These are phyloP conservation scores for Themeda triandra DNA, from an alignment of 176 grass and related monocot species.

Conservation along the genomic window DNA sequence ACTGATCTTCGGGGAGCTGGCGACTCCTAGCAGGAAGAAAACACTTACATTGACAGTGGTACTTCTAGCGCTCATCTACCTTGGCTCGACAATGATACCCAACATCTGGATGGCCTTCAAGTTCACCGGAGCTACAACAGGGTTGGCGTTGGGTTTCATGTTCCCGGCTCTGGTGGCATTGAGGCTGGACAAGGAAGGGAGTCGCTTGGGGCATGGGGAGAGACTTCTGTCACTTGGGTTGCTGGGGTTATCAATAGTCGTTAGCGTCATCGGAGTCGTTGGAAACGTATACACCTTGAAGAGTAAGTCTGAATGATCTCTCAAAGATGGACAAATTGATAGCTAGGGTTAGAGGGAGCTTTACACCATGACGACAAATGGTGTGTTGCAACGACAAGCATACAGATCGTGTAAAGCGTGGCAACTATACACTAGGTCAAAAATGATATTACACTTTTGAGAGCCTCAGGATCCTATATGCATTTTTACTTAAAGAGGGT, in stretches of 20 bases:
- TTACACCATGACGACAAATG: background rate
- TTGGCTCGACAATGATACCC: constrained; percentile 83
- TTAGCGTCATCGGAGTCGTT: constrained; percentile 63
- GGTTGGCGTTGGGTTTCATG: constrained; percentile 85
- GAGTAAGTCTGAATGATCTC: constrained; percentile 59
- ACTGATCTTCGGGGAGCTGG: constrained; percentile 49
- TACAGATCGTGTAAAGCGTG: constrained; percentile 15
- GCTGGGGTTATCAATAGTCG: constrained; percentile 61
- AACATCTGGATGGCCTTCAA: constrained; percentile 99
- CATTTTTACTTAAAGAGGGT: constrained; percentile 6
- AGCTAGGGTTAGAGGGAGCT: constrained; percentile 19
- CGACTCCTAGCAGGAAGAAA: constrained; percentile 58
- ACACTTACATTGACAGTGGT: constrained; percentile 65
- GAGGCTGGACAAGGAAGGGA: constrained; percentile 71
- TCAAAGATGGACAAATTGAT: background rate
- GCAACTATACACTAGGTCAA: constrained; percentile 27
- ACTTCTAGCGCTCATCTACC: constrained; percentile 73
- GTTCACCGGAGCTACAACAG: constrained; percentile 88
- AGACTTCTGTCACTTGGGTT: constrained; percentile 55
- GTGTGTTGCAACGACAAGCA: background rate
- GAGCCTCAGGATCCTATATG: constrained; percentile 23
- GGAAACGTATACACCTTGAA: constrained; percentile 87
- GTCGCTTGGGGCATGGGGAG: constrained; percentile 49
- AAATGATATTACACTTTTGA: constrained; percentile 1
- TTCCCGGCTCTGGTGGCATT: constrained; percentile 77